These are phyloP conservation scores for Hyaloperonospora brassicae DNA, from an alignment of 352 stramenopile genomes.

Conservation along the genomic window DNA sequence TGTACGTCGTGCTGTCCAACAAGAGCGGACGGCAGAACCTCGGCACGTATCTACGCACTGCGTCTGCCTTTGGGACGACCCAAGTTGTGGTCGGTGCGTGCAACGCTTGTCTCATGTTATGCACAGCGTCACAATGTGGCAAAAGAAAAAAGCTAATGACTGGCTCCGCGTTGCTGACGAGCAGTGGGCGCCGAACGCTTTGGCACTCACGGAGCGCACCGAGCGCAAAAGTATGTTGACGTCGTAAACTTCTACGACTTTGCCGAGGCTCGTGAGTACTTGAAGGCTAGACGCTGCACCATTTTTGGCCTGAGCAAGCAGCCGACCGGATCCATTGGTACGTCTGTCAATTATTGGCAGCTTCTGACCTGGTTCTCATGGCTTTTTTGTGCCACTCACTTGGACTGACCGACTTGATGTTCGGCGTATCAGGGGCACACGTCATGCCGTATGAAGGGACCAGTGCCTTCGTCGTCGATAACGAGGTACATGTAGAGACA, in stretches of 20 bases:
- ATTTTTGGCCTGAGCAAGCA: slow-evolving; percentile 49
- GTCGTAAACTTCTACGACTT: slow-evolving; percentile 69
- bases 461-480: slow-evolving; percentile 70
- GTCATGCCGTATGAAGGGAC: slow-evolving; percentile 37
- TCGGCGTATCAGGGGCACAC: slow-evolving; percentile 38
- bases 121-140: not conserved
- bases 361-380: not conserved
- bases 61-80: slow-evolving; percentile 58
- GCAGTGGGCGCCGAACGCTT: slow-evolving; percentile 71
- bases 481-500: slow-evolving; percentile 33
- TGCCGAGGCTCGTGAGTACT: slow-evolving; percentile 43
- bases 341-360: slow-evolving; percentile 4
- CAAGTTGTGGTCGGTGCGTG: slow-evolving; percentile 67
- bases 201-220: slow-evolving; percentile 65
- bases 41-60: slow-evolving; percentile 68
- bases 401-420: slow-evolving; percentile 8
- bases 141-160: slow-evolving; percentile 2
- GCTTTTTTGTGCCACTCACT: not conserved
- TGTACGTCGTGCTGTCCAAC: slow-evolving; percentile 75
- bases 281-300: slow-evolving; percentile 45
- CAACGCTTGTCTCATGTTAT: not conserved
- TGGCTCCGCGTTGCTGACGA: slow-evolving; percentile 5
- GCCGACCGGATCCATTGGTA: slow-evolving; percentile 20
- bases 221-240: slow-evolving; percentile 75
- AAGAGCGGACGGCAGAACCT: slow-evolving; percentile 65